phyloP scores from a whole-genome alignment of 1,284 basidiomycete genomes.

The Rhizoctonia solani region DNA sequence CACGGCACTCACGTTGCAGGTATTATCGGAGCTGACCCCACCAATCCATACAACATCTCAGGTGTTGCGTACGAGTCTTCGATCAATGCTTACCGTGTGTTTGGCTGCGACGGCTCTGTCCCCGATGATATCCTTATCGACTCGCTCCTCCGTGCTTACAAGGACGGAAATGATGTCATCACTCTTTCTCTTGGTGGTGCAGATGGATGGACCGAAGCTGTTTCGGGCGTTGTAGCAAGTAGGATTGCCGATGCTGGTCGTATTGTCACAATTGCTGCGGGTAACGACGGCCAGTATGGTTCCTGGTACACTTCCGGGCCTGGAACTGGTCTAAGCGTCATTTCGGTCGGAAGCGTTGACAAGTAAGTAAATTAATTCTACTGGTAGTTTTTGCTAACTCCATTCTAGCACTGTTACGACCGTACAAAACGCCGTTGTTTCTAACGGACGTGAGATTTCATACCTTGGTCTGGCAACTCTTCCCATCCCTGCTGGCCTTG shows the following conservation, averaged over 20 bases:
- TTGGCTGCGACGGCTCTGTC: conserved; percentile 23
- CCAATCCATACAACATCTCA: conserved; percentile 43
- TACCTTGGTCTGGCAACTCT: conserved; percentile 39
- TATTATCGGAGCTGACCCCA: conserved; percentile 45
- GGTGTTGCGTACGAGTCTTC: conserved; percentile 33
- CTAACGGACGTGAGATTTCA: conserved; percentile 27
- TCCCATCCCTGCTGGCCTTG: conserved; percentile 26
- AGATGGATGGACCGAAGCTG: conserved; percentile 46
- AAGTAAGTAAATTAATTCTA: conserved; percentile 29
- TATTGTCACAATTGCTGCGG: conserved; percentile 41
- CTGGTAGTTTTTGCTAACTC: neutral
- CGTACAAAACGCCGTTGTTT: conserved; percentile 33
- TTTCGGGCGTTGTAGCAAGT: conserved; percentile 45
- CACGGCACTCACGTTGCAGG: conserved; percentile 49
- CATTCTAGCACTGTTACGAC: conserved; percentile 2
- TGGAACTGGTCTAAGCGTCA: conserved; percentile 34
- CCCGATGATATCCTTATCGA: conserved; percentile 36
- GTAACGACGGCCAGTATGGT: conserved; percentile 38
- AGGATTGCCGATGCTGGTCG: conserved; percentile 45
- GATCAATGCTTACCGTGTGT: conserved; percentile 33
- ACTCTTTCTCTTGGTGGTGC: conserved; percentile 46
- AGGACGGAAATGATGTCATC: conserved; percentile 49
- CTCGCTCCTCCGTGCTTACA: conserved; percentile 39
- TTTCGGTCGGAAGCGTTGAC: conserved; percentile 38
- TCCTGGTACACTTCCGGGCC: conserved; percentile 37